phyloP scores from a whole-genome alignment of 495 filamentous ascomycete genomes.

The Margaritispora aquatica region DNA sequence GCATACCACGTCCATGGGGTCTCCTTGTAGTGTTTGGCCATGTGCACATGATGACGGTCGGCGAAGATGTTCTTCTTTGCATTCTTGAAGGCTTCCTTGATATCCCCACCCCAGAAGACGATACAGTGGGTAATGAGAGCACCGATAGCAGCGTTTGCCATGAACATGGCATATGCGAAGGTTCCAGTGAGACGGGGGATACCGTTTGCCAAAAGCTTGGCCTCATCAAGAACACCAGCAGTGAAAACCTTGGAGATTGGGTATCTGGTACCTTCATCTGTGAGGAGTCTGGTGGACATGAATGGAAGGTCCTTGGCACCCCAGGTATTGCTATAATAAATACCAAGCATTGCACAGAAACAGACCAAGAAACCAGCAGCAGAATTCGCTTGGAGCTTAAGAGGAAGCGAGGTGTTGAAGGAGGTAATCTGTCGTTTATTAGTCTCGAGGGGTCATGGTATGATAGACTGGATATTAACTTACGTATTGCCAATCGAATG shows the following conservation, averaged over 20 bases:
- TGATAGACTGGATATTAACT: background rate
- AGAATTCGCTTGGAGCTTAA: slow-evolving; percentile 9
- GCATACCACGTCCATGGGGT: slow-evolving; percentile 51
- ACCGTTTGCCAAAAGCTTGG: slow-evolving; percentile 30
- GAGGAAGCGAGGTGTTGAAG: slow-evolving; percentile 13
- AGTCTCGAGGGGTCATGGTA: background rate
- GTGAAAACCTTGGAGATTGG: slow-evolving; percentile 30
- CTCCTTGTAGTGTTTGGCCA: slow-evolving; percentile 30
- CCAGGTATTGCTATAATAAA: slow-evolving; percentile 43
- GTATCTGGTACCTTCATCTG: slow-evolving; percentile 39
- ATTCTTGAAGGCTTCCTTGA: slow-evolving; percentile 41
- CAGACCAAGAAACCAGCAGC: slow-evolving; percentile 6
- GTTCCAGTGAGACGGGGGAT: slow-evolving; percentile 36
- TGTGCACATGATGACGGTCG: slow-evolving; percentile 21
- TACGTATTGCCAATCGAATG: slow-evolving; percentile 46
- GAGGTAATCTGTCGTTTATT: slow-evolving; percentile 5
- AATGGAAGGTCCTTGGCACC: slow-evolving; percentile 41
- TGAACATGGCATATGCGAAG: slow-evolving; percentile 35
- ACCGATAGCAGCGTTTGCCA: slow-evolving; percentile 39
- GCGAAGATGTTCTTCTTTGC: slow-evolving; percentile 41
- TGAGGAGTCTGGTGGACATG: slow-evolving; percentile 36
- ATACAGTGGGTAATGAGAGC: slow-evolving; percentile 44
- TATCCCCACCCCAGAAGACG: slow-evolving; percentile 46
- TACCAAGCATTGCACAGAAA: slow-evolving; percentile 6
- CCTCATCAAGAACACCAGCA: slow-evolving; percentile 31